Base-by-base conservation (phyloP, 148 eudicot species). In the Rhododendron ovatum region DNA sequence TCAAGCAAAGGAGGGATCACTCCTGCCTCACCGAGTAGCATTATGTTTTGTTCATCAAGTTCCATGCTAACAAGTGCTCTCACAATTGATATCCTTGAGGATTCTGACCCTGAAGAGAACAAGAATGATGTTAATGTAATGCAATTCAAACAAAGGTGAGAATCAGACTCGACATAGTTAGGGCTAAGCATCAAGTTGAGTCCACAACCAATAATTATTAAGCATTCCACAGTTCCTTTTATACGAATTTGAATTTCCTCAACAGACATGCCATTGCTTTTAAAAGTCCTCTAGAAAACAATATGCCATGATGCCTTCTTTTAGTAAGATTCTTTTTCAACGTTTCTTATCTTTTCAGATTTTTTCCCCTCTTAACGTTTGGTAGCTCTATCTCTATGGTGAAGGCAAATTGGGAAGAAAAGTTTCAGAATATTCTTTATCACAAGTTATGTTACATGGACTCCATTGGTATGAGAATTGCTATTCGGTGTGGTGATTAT, bases 1-100 rank as follows among this genome's bases (percentile, higher is more conserved):
- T 89, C 89, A 28, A 90, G 90, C 45, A 90, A 88, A 55, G 88
- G 86, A 73, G 88, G 89, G 63, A 90, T 89, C 37, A 89, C 43
- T n/a, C 89, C 92, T 51, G 81, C 84, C 85, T 87, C 89, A 15
- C 90, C 90, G 9, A 90, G 89, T n/a, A 87, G 71, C 86, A 85
- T 87, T 43, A 82, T 33, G 14, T 87, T 81, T 37, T 85, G 84
- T 80, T 88, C 89, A 45, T 30, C 86, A 43, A 90, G 85, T 84
- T 89, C 89, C 85, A 90, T 74, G 76, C 81, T 48, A 20, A 77
- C 71, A 84, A 89, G 85, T 43, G 86, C 89, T 87, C 86, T 90
- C 85, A 89, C 87, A 86, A 89, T 87, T 22, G 86, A 67, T 28
- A 87, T 85, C 73, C 88, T 90, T 67, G 82, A 86, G 33, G 88